Evolutionary conservation across 2,329 filamentous ascomycete species (phyloP), one percentile per base, ranked within the genome.

Genomic region (Drechslerella stenobrocha): DNA sequence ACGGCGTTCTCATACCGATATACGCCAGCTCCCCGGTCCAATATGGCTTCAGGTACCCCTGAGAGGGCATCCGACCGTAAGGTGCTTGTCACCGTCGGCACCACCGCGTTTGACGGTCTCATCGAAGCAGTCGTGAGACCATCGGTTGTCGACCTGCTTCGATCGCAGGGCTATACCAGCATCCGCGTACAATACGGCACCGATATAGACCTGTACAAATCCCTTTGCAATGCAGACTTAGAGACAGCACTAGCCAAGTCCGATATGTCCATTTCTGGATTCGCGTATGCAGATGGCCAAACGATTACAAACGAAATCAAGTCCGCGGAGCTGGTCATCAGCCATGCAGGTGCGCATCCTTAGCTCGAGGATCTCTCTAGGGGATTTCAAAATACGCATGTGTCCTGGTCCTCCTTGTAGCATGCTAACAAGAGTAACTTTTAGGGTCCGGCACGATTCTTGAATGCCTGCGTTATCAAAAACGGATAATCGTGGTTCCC

Each of bases 381-480:
- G n/a, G n/a, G n/a, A n/a, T n/a, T n/a, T n/a, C n/a, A n/a, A n/a
- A n/a, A n/a, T n/a, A n/a, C n/a, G n/a, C n/a, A n/a, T n/a, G n/a
- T n/a, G n/a, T n/a, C n/a, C n/a, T n/a, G n/a, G n/a, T n/a, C n/a
- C n/a, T n/a, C n/a, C n/a, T n/a, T n/a, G n/a, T n/a, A n/a, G 11
- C 26, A 18, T n/a, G 28, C 32, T 52, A 20, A 42, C 9, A 4
- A 18, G 22, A 20, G 34, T 7, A 20, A 42, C 37, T 26, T 46
- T 18, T 18, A 96, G 91, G 92, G 13, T 91, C 92, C 9, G 93
- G 93, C 6, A 90, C 89, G 2, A 90, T 97, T 24, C 81, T 97
- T 0, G 90, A 91, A 75, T 89, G 86, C 0, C 83, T 95, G 70
- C 84, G 88, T 42, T 79, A 88, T 52, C 83, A 84, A 11, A 79